Base-by-base conservation (phyloP, 2,329 filamentous ascomycete species). In the Penicillium sp. region DNA sequence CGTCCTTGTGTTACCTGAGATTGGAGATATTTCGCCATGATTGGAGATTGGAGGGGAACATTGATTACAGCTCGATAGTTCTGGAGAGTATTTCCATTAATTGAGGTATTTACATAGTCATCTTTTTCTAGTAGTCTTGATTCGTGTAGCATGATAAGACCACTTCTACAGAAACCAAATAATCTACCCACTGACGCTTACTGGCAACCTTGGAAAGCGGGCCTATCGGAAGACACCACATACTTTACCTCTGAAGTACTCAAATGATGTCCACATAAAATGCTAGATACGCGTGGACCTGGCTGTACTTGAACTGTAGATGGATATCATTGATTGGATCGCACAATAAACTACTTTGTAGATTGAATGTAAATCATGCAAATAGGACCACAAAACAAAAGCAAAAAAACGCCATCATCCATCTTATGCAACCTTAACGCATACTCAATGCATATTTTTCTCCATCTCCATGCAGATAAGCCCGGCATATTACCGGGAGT, bases 21-120 rank as follows among this genome's bases (percentile, higher is more conserved):
- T 21, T 37, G 26, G 51, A 43, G 52, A 33, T 29, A 14, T 35
- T 39, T 26, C 33, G 45, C 24, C 19, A 42, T 29, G 37, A 54
- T 45, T 55, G 46, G 55, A 45, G 46, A 54, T 46, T 49, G 16
- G 42, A 47, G 27, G 42, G 56, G 52, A 54, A 60, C 54, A 64
- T 61, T 62, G 60, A 55, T 62, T 57, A 46, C 56, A 59, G 61
- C 61, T 64, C 43, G 56, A 57, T 63, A 63, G 59, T 64, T 54
- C 56, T 55, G 49, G 57, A 59, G 49, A 57, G 67, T 50, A 50
- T 56, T 67, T 60, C 60, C 45, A 57, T 62, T 62, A 68, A 65
- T 63, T 44, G 54, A 67, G 55, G 54, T 65, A 62, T 65, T 57
- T 60, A 62, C 57, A 63, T 57, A 59, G 22, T 58, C 49, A 33